A percentile compares a stretch with the other conserved stretches of the same genome.
Conservation (phyloP, 495 filamentous ascomycete species). For the Trichocladium antarcticum region DNA sequence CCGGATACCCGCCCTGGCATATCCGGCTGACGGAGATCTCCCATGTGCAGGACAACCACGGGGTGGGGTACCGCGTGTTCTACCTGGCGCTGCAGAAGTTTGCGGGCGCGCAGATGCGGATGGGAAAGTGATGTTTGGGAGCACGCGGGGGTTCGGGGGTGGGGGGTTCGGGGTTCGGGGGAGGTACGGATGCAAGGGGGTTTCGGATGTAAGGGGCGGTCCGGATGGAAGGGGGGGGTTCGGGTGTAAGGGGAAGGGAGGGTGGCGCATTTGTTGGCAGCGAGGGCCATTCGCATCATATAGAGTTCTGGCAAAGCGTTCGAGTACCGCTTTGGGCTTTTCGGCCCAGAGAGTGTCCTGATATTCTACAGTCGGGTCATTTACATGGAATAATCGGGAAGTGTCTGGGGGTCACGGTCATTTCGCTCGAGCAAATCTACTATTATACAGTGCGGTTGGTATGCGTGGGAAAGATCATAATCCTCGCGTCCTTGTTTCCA, state of each 20-base stretch:
- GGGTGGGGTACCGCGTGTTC: constrained; percentile 90
- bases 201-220: constrained; percentile 33
- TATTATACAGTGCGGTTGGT: too few relatives aligned
- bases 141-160: neutral
- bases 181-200: too few relatives aligned
- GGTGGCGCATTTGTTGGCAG: neutral
- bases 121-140: constrained; percentile 52
- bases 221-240: constrained; percentile 62
- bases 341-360: too few relatives aligned
- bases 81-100: constrained; percentile 70
- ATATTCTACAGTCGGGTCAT: too few relatives aligned
- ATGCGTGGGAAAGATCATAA: too few relatives aligned
- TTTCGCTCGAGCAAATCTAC: too few relatives aligned
- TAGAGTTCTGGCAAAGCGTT: neutral
- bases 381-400: too few relatives aligned
- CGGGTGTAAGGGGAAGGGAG: neutral
- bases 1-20: constrained; percentile 96
- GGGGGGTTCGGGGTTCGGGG: neutral
- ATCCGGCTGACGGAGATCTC: constrained; percentile 90
- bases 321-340: too few relatives aligned
- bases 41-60: constrained; percentile 55
- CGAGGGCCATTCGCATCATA: neutral
- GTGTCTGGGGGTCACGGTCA: too few relatives aligned
- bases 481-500: too few relatives aligned
- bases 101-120: constrained; percentile 77